phyloP scores from a whole-genome alignment of 441 rosid species.

The Populus hybrid region DNA sequence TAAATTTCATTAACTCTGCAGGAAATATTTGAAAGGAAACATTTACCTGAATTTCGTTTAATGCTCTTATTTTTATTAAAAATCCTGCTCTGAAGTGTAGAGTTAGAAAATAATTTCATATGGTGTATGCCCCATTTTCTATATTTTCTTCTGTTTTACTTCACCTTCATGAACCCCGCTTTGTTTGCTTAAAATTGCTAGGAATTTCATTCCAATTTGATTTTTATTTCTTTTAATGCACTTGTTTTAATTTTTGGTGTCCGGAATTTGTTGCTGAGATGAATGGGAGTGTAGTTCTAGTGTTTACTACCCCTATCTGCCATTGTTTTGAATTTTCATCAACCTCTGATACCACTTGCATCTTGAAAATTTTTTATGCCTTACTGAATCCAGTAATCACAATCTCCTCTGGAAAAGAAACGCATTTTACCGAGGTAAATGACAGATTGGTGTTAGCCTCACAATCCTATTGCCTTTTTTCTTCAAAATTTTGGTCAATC shows the following conservation, averaged over 20 bases:
- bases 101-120: not conserved
- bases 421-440: not conserved
- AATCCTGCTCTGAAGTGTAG: not conserved
- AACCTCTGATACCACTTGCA: not conserved
- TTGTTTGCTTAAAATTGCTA: not conserved
- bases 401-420: not conserved
- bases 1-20: not conserved
- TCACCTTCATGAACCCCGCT: not conserved
- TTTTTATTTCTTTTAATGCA: not conserved
- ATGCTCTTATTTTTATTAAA: not conserved
- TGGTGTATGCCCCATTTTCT: not conserved
- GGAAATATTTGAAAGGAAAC: not conserved
- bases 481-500: not conserved
- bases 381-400: not conserved
- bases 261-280: not conserved
- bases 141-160: not conserved
- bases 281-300: not conserved
- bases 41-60: not conserved
- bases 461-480: not conserved
- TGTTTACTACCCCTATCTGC: not conserved
- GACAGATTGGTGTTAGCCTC: not conserved
- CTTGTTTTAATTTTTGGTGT: not conserved
- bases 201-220: not conserved
- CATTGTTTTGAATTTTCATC: not conserved
- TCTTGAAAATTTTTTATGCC: not conserved